Conservation (phyloP, 176 grass and related monocot species). For the Phoenix dactylifera region DNA sequence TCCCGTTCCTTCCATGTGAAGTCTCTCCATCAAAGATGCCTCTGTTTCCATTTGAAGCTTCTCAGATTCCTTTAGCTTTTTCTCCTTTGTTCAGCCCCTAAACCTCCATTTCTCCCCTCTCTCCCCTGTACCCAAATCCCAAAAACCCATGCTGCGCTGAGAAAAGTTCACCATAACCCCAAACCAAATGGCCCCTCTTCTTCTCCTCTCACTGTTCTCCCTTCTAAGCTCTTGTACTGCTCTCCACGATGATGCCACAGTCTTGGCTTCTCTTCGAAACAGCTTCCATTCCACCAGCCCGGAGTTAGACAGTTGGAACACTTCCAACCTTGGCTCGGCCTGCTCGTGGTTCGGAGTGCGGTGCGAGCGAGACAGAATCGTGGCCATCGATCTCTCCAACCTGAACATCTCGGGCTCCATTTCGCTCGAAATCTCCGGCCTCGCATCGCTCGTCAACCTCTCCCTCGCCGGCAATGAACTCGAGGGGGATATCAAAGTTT, state of each 20-base stretch:
- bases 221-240: not conserved
- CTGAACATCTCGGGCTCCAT: constrained; percentile 67
- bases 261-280: constrained; percentile 40
- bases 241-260: constrained; percentile 44
- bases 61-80: constrained; percentile 43
- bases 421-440: constrained; percentile 12
- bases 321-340: constrained; percentile 31
- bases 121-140: not conserved
- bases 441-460: constrained; percentile 45
- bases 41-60: constrained; percentile 58
- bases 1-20: constrained; percentile 49
- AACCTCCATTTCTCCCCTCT: constrained; percentile 7
- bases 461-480: constrained; percentile 80
- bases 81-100: constrained; percentile 11
- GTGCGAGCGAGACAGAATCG: constrained; percentile 50
- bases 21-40: constrained; percentile 14
- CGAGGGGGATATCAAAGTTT: constrained; percentile 25
- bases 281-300: constrained; percentile 27
- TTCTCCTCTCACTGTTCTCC: constrained; percentile 7
- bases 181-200: not conserved
- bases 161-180: no score
- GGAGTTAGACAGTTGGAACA: constrained; percentile 41
- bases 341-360: constrained; percentile 76
- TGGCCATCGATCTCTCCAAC: constrained; percentile 49
- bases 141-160: no score